Evolutionary conservation across 495 filamentous ascomycete genomes (phyloP).

Genomic region (Hypoxylon fuscum): DNA sequence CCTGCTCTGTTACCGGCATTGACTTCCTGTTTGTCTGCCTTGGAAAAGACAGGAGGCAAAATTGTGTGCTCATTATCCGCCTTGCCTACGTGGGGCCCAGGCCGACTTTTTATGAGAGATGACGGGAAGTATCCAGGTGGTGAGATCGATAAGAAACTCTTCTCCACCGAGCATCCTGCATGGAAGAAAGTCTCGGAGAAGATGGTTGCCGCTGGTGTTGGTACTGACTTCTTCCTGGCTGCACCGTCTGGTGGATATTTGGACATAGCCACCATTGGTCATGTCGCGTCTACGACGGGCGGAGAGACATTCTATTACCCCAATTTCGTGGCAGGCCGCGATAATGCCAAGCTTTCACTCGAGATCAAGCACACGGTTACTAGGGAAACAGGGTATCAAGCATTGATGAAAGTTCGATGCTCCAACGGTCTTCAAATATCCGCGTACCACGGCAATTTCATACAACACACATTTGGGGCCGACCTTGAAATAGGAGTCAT

Average conservation of each 20-base stretch:
- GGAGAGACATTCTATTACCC: conserved; percentile 96
- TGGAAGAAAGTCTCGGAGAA: conserved; percentile 86
- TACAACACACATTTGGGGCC: conserved; percentile 92
- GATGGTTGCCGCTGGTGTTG: conserved; percentile 87
- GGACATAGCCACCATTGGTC: conserved; percentile 92
- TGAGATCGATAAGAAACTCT: conserved; percentile 91
- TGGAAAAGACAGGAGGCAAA: conserved; percentile 89
- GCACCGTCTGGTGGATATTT: conserved; percentile 89
- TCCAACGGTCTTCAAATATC: conserved; percentile 96
- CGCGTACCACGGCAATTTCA: conserved; percentile 93
- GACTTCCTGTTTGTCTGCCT: conserved; percentile 79
- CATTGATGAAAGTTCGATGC: conserved; percentile 98
- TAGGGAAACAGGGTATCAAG: conserved; percentile 93
- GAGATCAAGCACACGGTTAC: conserved; percentile 91
- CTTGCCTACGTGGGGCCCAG: conserved; percentile 90
- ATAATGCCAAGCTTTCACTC: conserved; percentile 80
- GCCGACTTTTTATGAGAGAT: conserved; percentile 82
- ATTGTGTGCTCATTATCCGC: conserved; percentile 86
- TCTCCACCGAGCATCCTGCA: conserved; percentile 85
- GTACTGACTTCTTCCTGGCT: conserved; percentile 93
- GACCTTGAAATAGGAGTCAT: conserved; percentile 95
- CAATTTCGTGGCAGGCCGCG: conserved; percentile 88
- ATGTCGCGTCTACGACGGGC: conserved; percentile 80
- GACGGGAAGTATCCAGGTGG: conserved; percentile 85
- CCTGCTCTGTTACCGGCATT: conserved; percentile 85